Percentiles rank a stretch among this genome's conserved stretches.
Conservation (phyloP, 768 basidiomycete genomes). For the Suillus bovinus region DNA sequence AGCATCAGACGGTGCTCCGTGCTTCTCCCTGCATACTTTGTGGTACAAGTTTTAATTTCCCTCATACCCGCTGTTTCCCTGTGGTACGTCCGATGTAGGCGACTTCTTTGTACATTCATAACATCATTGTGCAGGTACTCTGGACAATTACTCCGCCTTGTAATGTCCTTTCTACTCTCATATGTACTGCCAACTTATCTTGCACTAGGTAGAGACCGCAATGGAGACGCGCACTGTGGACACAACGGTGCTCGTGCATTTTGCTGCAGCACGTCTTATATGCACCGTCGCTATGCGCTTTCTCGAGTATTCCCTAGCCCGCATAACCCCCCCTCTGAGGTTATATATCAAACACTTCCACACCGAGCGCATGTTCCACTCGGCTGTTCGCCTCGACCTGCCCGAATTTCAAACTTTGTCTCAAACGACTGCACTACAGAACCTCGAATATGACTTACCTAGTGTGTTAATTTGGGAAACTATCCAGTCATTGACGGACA, state of each 20-base stretch:
- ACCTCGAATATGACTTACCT: slow-evolving; percentile 56
- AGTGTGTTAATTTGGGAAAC: slow-evolving; percentile 61
- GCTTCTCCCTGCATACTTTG: slow-evolving; percentile 49
- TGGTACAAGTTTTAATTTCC: slow-evolving; percentile 43
- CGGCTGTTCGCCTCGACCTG: slow-evolving; percentile 70
- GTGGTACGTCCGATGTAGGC: slow-evolving; percentile 46
- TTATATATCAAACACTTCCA: slow-evolving; percentile 60
- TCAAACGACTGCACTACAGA: slow-evolving; percentile 63
- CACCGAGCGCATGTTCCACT: slow-evolving; percentile 60
- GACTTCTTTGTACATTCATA: slow-evolving; percentile 4
- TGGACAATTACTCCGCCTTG: slow-evolving; percentile 63
- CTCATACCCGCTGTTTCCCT: slow-evolving; percentile 63
- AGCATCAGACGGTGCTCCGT: slow-evolving; percentile 52
- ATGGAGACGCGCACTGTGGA: slow-evolving; percentile 65
- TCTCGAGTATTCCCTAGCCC: slow-evolving; percentile 39
- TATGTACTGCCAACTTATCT: slow-evolving; percentile 15
- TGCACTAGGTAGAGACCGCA: slow-evolving; percentile 58
- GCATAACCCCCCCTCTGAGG: slow-evolving; percentile 53
- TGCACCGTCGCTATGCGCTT: slow-evolving; percentile 51
- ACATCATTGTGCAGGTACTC: slow-evolving; percentile 48
- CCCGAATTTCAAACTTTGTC: slow-evolving; percentile 55
- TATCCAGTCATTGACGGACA: slow-evolving; percentile 42
- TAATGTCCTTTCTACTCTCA: slow-evolving; percentile 31
- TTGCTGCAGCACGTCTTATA: slow-evolving; percentile 53
- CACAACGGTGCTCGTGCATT: slow-evolving; percentile 51